Percentiles rank a stretch among this genome's conserved stretches.
Evolutionary conservation across 805 yeast genomes (phyloP).

Genomic region (Wickerhamomyces canadensis): DNA sequence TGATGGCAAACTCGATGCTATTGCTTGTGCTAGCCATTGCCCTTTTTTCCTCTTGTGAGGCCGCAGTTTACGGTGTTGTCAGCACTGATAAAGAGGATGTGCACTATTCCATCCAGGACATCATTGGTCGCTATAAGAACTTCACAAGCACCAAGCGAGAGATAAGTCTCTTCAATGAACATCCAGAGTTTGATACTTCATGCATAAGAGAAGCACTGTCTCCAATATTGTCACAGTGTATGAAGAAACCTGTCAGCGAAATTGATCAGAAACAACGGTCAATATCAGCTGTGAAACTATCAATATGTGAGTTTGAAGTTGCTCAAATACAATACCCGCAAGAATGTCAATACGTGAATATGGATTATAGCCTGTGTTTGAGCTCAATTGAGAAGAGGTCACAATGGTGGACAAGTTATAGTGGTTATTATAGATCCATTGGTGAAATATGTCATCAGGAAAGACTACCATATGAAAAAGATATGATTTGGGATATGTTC

Average conservation of each 20-base stretch:
- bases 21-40: neutral
- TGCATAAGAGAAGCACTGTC: conserved; percentile 38
- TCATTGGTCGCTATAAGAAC: conserved; percentile 14
- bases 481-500: conserved; percentile 41
- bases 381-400: conserved; percentile 35
- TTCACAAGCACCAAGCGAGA: conserved; percentile 9
- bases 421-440: conserved; percentile 56
- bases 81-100: neutral
- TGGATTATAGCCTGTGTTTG: conserved; percentile 33
- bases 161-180: conserved; percentile 4
- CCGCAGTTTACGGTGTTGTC: too few relatives aligned
- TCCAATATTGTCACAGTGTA: conserved; percentile 36
- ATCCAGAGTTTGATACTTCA: conserved; percentile 11
- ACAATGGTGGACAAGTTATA: conserved; percentile 72
- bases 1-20: too few relatives aligned
- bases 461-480: conserved; percentile 46
- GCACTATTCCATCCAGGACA: conserved; percentile 16
- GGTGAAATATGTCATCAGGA: conserved; percentile 49
- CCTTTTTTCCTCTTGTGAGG: too few relatives aligned
- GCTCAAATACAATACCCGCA: conserved; percentile 32
- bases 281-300: conserved; percentile 40
- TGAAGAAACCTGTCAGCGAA: conserved; percentile 35
- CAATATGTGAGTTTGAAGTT: conserved; percentile 50
- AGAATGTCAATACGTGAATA: conserved; percentile 17
- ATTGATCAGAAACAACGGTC: conserved; percentile 27